Base-by-base conservation (phyloP, 1,139 yeast genomes). In the Petasospora rhodanensis region DNA sequence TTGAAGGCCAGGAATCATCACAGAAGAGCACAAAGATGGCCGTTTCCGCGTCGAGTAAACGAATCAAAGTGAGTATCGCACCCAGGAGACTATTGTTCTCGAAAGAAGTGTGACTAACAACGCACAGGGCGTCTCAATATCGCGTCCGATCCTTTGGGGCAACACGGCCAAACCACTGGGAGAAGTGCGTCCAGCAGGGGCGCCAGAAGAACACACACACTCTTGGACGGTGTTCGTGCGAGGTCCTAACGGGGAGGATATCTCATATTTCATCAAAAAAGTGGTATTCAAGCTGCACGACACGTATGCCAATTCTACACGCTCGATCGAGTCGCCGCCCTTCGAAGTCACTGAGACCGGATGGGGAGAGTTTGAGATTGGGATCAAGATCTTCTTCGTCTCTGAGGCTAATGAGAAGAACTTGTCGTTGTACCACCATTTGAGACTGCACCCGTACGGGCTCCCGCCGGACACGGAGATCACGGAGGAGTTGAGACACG, bases 281-380 rank as follows among this genome's bases (percentile, higher is more conserved):
- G 97, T 93, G 2, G 89, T 91, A 0, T 91, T 89, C 66, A 91
- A 93, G 56, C 67, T 91, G 23, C 98, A 91, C 57, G 98, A 91
- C 46, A 91, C 98, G 1, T 91, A 91, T 52, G 83, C 81, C 10
- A 84, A 79, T 47, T 77, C 96, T 1, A 76, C 87, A 13, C 64
- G 99, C 38, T 70, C 93, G 1, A 70, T 91, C 7, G 98, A 91
- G 45, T 59, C 69, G 21, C 96, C 96, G 3, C 98, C 98, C 0
- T 91, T 83, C 51, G 94, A 89, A 56, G 89, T 91, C 11, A 84
- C 96, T 1, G 99, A 93, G 54, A 85, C 97, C 0, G 99, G 99
- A 0, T 91, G 99, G 99, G 99, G 99, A 42, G 99, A 91, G 58
- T 91, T 91, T 61, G 99, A 91, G 54, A 83, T 93, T 42, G 76